These are phyloP conservation scores for Lachancea fermentati DNA, from an alignment of 805 yeast genomes.

Conservation along the genomic window DNA sequence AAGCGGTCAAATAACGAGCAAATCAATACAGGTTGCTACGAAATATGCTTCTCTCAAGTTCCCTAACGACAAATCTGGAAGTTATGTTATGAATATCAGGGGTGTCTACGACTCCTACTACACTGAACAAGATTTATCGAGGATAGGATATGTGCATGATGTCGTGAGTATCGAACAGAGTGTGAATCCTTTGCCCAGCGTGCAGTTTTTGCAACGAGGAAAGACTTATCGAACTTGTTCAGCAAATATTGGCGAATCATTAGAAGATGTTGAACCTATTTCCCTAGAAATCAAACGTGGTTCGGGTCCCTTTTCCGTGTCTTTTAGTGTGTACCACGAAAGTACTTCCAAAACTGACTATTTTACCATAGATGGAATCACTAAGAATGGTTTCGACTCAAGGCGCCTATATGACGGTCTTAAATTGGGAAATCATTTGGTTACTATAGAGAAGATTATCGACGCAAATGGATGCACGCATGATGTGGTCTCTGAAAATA, in stretches of 20 bases:
- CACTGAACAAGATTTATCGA: constrained; percentile 34
- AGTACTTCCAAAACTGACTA: constrained; percentile 48
- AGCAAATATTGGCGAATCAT: constrained; percentile 31
- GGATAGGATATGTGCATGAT: constrained; percentile 25
- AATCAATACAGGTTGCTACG: constrained; percentile 45
- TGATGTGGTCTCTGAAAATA: constrained; percentile 38
- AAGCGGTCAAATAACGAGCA: constrained; percentile 39
- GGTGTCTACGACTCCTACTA: constrained; percentile 65
- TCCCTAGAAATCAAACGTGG: constrained; percentile 50
- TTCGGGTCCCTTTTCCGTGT: constrained; percentile 52
- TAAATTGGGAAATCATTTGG: constrained; percentile 63
- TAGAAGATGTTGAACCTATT: constrained; percentile 41
- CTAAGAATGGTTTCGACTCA: constrained; percentile 34
- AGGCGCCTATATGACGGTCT: constrained; percentile 45
- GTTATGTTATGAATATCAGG: constrained; percentile 52
- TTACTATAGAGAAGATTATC: constrained; percentile 50
- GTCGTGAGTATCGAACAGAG: constrained; percentile 42
- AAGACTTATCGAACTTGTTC: constrained; percentile 48
- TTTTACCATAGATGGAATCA: constrained; percentile 40
- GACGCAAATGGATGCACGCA: constrained; percentile 70
- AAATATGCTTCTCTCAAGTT: constrained; percentile 44
- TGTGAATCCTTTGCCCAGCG: constrained; percentile 60
- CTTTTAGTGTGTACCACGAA: constrained; percentile 55
- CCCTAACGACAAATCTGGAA: constrained; percentile 48
- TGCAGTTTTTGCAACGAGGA: constrained; percentile 43